Percentiles rank a stretch among this genome's conserved stretches.
phyloP scores from a whole-genome alignment of 257 asterid species.

The Ocimum tenuiflorum region DNA sequence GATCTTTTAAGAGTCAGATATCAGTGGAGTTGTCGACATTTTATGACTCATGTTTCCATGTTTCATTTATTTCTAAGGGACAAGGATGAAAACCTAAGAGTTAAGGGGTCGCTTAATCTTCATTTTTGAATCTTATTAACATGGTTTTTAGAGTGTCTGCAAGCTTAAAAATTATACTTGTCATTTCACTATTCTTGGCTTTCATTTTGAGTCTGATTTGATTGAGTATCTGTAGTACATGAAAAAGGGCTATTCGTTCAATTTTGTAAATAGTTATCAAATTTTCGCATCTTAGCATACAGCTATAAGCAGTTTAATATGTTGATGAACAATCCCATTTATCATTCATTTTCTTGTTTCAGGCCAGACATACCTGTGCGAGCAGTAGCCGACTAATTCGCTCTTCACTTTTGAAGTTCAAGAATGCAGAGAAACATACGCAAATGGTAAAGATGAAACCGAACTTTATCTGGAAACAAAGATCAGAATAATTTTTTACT shows the following conservation, averaged over 20 bases:
- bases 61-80: neutral
- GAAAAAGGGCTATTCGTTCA: too few species aligned
- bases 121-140: neutral
- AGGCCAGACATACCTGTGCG: constrained; percentile 44
- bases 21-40: neutral
- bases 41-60: neutral
- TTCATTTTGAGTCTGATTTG: neutral
- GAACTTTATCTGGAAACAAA: constrained; percentile 10
- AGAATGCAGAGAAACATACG: constrained; percentile 36
- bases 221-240: neutral
- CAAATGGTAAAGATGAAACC: constrained; percentile 49
- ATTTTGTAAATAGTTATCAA: neutral
- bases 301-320: neutral
- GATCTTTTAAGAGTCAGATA: neutral
- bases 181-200: neutral
- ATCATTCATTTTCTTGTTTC: constrained; percentile 26
- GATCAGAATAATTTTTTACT: neutral
- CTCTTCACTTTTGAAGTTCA: constrained; percentile 42
- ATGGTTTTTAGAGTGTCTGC: neutral
- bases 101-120: neutral
- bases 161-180: neutral
- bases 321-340: neutral
- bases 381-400: constrained; percentile 36
- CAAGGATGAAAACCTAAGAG: neutral
- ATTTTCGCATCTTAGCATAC: neutral